Percentiles rank a stretch among this genome's conserved stretches.
phyloP scores from a whole-genome alignment of 495 filamentous ascomycete species.

The Trichoderma reesei region DNA sequence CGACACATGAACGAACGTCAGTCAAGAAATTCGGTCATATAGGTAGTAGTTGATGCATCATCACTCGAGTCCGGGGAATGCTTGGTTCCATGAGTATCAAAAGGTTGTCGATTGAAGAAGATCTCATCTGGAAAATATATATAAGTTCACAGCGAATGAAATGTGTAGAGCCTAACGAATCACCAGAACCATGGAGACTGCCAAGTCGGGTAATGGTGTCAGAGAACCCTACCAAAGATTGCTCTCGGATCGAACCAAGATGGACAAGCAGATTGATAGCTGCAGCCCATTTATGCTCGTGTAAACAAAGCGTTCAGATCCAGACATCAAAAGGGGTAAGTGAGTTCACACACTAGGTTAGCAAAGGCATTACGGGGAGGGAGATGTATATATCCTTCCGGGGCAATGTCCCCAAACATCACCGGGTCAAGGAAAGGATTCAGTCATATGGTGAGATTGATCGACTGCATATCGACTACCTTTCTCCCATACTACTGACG shows the following conservation, averaged over 20 bases:
- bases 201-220: constrained; percentile 34
- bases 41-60: too few relatives aligned
- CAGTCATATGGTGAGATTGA: constrained; percentile 4
- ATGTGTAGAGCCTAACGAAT: constrained; percentile 53
- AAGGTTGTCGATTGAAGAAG: too few relatives aligned
- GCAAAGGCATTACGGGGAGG: neutral
- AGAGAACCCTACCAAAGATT: constrained; percentile 47
- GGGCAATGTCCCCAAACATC: constrained; percentile 6
- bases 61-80: too few relatives aligned
- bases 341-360: neutral
- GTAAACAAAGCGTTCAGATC: constrained; percentile 34
- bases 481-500: constrained; percentile 13
- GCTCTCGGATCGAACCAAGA: constrained; percentile 45
- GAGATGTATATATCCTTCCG: neutral
- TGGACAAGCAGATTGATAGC: constrained; percentile 38
- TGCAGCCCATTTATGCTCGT: constrained; percentile 47
- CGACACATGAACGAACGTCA: too few relatives aligned
- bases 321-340: neutral
- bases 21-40: too few relatives aligned
- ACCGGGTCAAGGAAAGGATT: neutral
- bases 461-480: constrained; percentile 1
- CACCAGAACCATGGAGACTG: constrained; percentile 36
- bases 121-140: too few relatives aligned
- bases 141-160: neutral
- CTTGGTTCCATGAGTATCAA: too few relatives aligned